A percentile compares a stretch with the other conserved stretches of the same genome.
Conservation (phyloP, 2,329 filamentous ascomycete genomes). For the Apiospora malaysiana region DNA sequence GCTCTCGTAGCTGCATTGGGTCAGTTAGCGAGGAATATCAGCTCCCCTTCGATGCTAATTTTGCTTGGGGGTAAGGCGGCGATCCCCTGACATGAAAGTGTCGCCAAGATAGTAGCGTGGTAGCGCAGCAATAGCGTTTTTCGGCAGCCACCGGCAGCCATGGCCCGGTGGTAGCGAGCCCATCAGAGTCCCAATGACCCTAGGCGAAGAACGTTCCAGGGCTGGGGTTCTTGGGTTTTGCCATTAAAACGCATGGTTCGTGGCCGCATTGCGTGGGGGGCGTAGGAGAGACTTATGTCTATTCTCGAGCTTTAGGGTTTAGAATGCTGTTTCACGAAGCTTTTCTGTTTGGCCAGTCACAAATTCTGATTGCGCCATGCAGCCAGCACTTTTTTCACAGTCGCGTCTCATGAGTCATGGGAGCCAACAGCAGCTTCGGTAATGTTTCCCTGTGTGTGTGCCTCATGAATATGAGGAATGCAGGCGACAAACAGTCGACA, state of each 20-base stretch:
- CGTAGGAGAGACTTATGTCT: neutral
- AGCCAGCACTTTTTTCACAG: neutral
- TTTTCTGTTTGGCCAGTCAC: neutral
- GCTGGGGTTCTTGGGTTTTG: neutral
- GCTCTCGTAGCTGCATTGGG: conserved; percentile 5
- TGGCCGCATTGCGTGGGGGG: neutral
- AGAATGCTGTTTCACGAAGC: conserved; percentile 1
- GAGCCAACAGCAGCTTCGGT: neutral
- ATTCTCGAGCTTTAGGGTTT: neutral
- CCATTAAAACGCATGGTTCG: neutral
- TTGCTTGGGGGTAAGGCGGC: conserved; percentile 4
- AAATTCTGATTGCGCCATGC: neutral
- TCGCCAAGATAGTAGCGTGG: conserved; percentile 17
- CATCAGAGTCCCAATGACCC: neutral
- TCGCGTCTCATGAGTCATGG: neutral
- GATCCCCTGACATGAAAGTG: conserved; percentile 11
- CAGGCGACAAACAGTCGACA: neutral
- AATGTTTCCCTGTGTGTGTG: neutral
- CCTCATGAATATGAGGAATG: neutral
- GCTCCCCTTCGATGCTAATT: neutral
- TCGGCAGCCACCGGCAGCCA: conserved; percentile 14
- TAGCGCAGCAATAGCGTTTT: conserved; percentile 17
- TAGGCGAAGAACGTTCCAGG: neutral
- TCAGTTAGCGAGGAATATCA: neutral
- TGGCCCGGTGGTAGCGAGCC: conserved; percentile 8